phyloP scores from a whole-genome alignment of 306 rosid species.

The Gynostemma pentaphyllum region DNA sequence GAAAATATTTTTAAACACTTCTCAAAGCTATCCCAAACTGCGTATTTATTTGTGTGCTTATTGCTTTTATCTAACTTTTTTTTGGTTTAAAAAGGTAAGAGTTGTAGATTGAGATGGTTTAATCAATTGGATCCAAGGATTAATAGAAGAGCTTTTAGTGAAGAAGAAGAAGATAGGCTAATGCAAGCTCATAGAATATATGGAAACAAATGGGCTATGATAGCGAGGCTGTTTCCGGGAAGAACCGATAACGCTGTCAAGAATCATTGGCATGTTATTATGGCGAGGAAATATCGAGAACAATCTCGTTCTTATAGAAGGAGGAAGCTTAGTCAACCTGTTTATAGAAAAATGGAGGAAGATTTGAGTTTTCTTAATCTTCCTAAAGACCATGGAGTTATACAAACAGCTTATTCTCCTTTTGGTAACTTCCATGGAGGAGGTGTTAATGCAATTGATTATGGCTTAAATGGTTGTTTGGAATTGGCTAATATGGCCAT shows the following conservation, averaged over 20 bases:
- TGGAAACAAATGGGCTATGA: slow-evolving; percentile 99
- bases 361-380: slow-evolving; percentile 22
- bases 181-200: slow-evolving; percentile 93
- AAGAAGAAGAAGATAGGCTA: slow-evolving; percentile 87
- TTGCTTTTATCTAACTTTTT: not conserved
- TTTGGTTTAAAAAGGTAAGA: slow-evolving; percentile 45
- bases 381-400: slow-evolving; percentile 17
- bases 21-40: too few relatives aligned
- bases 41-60: too few relatives aligned
- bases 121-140: slow-evolving; percentile 98
- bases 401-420: slow-evolving; percentile 18
- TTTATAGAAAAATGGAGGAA: slow-evolving; percentile 49
- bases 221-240: slow-evolving; percentile 93
- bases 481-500: slow-evolving; percentile 25
- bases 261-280: slow-evolving; percentile 98
- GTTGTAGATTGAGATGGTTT: slow-evolving; percentile 95
- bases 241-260: slow-evolving; percentile 96
- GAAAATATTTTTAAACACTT: too few relatives aligned
- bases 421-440: slow-evolving; percentile 26
- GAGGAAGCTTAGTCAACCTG: slow-evolving; percentile 62
- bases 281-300: slow-evolving; percentile 91
- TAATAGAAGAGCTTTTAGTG: slow-evolving; percentile 73
- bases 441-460: slow-evolving; percentile 26
- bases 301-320: slow-evolving; percentile 83
- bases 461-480: slow-evolving; percentile 22